Base-by-base conservation (phyloP, 176 grass and related monocot genomes). In the Coix lacrymajobi region DNA sequence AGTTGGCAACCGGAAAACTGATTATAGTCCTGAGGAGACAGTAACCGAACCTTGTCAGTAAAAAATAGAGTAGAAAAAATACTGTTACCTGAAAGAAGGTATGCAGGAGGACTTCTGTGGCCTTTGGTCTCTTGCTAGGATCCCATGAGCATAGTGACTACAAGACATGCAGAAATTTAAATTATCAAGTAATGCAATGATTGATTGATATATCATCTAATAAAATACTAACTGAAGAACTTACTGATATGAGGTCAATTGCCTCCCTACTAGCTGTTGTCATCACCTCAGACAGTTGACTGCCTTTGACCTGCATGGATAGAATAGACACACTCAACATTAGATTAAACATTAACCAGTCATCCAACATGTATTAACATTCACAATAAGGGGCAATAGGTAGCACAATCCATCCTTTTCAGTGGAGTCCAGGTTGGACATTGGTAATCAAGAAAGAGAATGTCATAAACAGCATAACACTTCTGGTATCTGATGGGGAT, bases 81-180 rank as follows among this genome's bases (percentile, higher is more conserved):
- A 71, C 31, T 48, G 58, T 73, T 85, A 96, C 97, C 89, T 94
- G 78, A 86, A 99, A 99, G 83, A 99, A 99, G 40, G 85, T 65
- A 87, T 96, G 93, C 72, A 90, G 89, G 60, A 99, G 91, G 78
- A 85, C 93, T 67, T 99, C 93, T 45, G 89, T 70, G 26, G 97
- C 93, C 82, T 93, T 99, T 46, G 93, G 97, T 86, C 97, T 96
- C 69, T 92, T 94, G 79, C 82, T 76, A 85, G 97, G 93, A 83
- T 99, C 91, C 97, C 97, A 99, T 20, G 91, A 87, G 79, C 97
- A 99, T 36, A 99, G 81, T 62, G 81, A 90, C 97, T 99, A 51
- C 39, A 87, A 75, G 39, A 83, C 77, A 29, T 58, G 48, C 39
- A 37, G 16, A 31, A 34, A 69, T 72, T 11, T 69, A 41, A 30